Conservation (phyloP, 257 asterid genomes). For the Solanum paucissectum region DNA sequence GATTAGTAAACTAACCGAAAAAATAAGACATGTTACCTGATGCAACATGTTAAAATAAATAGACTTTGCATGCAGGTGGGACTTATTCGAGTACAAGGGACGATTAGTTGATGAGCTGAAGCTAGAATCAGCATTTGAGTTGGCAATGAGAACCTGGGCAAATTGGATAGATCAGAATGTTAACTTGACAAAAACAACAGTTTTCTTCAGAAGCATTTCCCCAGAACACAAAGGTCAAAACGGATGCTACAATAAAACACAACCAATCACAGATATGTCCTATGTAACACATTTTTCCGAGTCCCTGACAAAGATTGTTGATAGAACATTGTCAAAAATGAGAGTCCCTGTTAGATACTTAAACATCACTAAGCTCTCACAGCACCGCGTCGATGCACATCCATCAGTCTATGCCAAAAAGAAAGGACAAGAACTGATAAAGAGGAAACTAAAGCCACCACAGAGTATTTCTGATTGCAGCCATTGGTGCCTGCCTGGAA, state of each 20-base stretch:
- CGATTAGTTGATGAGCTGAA: neutral
- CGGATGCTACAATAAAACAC: constrained; percentile 7
- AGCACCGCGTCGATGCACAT: constrained; percentile 11
- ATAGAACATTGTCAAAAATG: neutral
- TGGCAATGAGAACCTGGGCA: constrained; percentile 11
- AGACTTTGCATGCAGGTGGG: constrained; percentile 6
- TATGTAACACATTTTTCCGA: neutral
- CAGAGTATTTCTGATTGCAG: constrained; percentile 5
- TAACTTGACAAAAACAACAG: constrained; percentile 2
- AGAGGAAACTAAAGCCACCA: constrained; percentile 1
- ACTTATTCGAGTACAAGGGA: neutral
- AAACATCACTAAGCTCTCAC: constrained; percentile 7
- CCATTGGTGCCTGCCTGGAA: constrained; percentile 17
- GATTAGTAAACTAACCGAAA: neutral
- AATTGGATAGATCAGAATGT: constrained; percentile 4
- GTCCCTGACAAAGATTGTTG: neutral
- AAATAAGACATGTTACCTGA: neutral
- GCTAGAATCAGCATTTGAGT: constrained; percentile 6
- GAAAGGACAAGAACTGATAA: neutral
- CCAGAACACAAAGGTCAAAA: constrained; percentile 2
- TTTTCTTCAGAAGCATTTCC: constrained; percentile 9
- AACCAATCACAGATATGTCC: neutral
- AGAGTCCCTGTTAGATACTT: constrained; percentile 3
- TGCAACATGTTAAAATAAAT: neutral
- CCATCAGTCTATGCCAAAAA: constrained; percentile 5